Base-by-base conservation (phyloP, 345 rosid species). In the Boechera stricta region DNA sequence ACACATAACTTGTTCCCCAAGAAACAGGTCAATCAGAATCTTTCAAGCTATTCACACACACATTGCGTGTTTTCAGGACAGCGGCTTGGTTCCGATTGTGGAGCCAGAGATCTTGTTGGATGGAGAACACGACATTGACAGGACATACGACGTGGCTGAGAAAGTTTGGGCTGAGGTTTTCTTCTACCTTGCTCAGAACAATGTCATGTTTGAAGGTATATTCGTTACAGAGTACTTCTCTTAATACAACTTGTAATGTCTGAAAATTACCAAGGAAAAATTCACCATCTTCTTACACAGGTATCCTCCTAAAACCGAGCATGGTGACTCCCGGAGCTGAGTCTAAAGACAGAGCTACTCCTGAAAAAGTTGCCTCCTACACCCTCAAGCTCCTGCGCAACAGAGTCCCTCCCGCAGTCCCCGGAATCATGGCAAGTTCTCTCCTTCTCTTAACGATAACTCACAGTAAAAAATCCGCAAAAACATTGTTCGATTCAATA, bases 261-360 rank as follows among this genome's bases (percentile, higher is more conserved):
- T 10, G 35, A 38, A 56, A 35, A 56, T 31, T 9, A 44, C 38
- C 18, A 39, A 35, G 11, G 6, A 57, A 6, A 29, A 38, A 18
- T 52, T 24, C 29, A 62, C 28, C n/a, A 31, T 55, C 35, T 35
- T 64, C 3, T 56, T 29, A 16, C 26, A 35, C 4, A 77, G 80
- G 80, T 53, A 95, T 95, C 81, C 98, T 95, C 71, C 82, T 95
- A 56, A 95, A 95, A 84, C 99, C 99, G 7, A 95, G 98, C 87
- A 95, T 95, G 99, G 99, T 95, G 42, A 95, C 98, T 56, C 99
- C 99, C 11, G 99, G 99, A 10, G 99, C 97, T 36, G 99, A 91
- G 83, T 87, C 90, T 82, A 92, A 89, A 79, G 98, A 89, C 12
- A 88, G 48, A 76, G 98, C 91, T 66, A 89, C 86, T 36, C 99